A percentile compares a stretch with the other conserved stretches of the same genome.
phyloP scores from a whole-genome alignment of 805 yeast species.

The Pichia paraexigua region DNA sequence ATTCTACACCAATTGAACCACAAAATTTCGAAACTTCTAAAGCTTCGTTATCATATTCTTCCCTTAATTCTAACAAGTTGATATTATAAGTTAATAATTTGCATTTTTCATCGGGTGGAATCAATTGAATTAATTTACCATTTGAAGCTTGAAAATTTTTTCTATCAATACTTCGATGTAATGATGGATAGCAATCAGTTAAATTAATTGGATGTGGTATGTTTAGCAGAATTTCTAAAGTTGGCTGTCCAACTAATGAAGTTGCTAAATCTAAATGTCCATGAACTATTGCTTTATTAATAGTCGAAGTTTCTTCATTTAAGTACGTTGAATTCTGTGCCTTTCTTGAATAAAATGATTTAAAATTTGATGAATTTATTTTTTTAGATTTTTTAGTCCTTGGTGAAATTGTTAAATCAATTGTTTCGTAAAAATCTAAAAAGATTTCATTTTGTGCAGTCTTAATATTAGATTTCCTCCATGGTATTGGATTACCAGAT shows the following conservation, averaged over 20 bases:
- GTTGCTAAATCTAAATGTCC: conserved; percentile 62
- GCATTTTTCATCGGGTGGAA: conserved; percentile 84
- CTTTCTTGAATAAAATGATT: neutral
- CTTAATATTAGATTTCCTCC: conserved; percentile 70
- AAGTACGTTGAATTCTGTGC: neutral
- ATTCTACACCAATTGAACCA: conserved; percentile 52
- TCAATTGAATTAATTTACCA: conserved; percentile 49
- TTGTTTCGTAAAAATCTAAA: conserved; percentile 68
- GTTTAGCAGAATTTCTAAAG: conserved; percentile 49
- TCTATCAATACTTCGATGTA: conserved; percentile 62
- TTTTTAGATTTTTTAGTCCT: conserved; percentile 10
- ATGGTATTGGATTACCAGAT: conserved; percentile 44
- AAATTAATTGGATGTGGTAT: conserved; percentile 36
- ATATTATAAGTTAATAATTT: conserved; percentile 55
- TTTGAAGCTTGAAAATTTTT: conserved; percentile 38
- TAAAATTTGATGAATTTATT: neutral
- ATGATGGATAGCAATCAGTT: conserved; percentile 24
- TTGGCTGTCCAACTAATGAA: conserved; percentile 72
- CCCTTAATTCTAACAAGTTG: conserved; percentile 34
- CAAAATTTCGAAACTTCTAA: conserved; percentile 25
- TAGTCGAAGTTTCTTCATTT: conserved; percentile 23
- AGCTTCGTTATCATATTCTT: conserved; percentile 1
- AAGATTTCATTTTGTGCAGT: conserved; percentile 78
- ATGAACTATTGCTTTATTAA: conserved; percentile 41
- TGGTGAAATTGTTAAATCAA: conserved; percentile 46